A percentile compares a stretch with the other conserved stretches of the same genome.
These are phyloP conservation scores for Fusarium agapanthi DNA, from an alignment of 2,329 filamentous ascomycete species.

Conservation along the genomic window DNA sequence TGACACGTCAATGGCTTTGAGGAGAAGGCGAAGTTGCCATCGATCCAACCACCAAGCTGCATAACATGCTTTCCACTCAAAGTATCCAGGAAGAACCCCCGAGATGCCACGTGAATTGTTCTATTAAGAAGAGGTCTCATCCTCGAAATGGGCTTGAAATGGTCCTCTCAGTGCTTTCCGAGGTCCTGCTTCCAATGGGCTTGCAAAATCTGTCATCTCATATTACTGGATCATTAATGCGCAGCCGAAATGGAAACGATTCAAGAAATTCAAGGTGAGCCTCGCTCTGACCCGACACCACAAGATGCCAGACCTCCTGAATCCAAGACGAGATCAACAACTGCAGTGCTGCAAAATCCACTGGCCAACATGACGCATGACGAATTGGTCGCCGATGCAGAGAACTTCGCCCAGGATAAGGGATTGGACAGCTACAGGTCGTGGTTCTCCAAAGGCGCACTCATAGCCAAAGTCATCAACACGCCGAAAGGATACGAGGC, in stretches of 20 bases:
- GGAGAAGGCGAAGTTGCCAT: not conserved
- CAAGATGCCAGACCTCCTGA: not conserved
- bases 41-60: not conserved
- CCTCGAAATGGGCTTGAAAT: not conserved
- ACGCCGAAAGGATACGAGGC: constrained; percentile 33
- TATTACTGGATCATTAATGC: not conserved
- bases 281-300: not conserved
- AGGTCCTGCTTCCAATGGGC: not conserved
- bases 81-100: not conserved
- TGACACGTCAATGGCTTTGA: not conserved
- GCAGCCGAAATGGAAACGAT: not conserved
- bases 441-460: constrained; percentile 49
- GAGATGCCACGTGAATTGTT: not conserved
- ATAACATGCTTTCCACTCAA: not conserved
- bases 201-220: not conserved
- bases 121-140: not conserved
- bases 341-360: constrained; percentile 34
- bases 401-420: constrained; percentile 32
- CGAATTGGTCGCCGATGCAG: constrained; percentile 29
- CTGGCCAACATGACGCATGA: constrained; percentile 27
- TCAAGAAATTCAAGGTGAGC: not conserved
- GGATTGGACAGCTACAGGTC: constrained; percentile 48
- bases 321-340: not conserved
- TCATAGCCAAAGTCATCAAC: constrained; percentile 45
- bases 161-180: not conserved